A percentile compares a stretch with the other conserved stretches of the same genome.
phyloP scores from a whole-genome alignment of 2,329 filamentous ascomycete species.

The Pyricularia pennisetigena region DNA sequence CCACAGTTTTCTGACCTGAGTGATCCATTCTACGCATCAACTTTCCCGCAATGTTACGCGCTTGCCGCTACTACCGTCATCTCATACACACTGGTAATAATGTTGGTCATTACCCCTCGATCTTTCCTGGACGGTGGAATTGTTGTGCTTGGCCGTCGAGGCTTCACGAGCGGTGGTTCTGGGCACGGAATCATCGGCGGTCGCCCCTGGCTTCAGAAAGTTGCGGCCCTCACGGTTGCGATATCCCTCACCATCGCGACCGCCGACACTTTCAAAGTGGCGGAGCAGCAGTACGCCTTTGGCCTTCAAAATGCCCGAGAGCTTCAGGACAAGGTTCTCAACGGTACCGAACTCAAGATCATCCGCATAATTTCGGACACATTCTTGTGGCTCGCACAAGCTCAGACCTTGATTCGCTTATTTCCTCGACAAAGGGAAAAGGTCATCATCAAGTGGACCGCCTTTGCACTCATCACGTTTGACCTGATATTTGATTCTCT shows the following conservation, averaged over 20 bases:
- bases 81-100: constrained; percentile 84
- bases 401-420: constrained; percentile 88
- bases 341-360: constrained; percentile 76
- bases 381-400: constrained; percentile 94
- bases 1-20: constrained; percentile 52
- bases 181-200: constrained; percentile 79
- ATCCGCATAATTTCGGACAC: constrained; percentile 91
- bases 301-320: constrained; percentile 72
- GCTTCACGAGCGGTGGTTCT: constrained; percentile 75
- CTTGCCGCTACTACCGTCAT: constrained; percentile 86
- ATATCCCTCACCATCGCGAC: constrained; percentile 91
- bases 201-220: constrained; percentile 86
- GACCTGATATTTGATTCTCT: constrained; percentile 87
- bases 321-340: constrained; percentile 71
- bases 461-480: constrained; percentile 83
- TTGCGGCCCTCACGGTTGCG: constrained; percentile 62
- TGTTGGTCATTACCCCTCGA: constrained; percentile 88
- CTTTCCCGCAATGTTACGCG: constrained; percentile 86
- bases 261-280: constrained; percentile 79
- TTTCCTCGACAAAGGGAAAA: constrained; percentile 97
- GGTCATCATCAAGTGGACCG: constrained; percentile 97
- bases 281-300: constrained; percentile 67
- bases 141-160: constrained; percentile 69
- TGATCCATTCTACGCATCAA: constrained; percentile 89
- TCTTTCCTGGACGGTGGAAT: constrained; percentile 84